phyloP scores from a whole-genome alignment of 768 basidiomycete genomes.

The Stropharia rugosoannulata region DNA sequence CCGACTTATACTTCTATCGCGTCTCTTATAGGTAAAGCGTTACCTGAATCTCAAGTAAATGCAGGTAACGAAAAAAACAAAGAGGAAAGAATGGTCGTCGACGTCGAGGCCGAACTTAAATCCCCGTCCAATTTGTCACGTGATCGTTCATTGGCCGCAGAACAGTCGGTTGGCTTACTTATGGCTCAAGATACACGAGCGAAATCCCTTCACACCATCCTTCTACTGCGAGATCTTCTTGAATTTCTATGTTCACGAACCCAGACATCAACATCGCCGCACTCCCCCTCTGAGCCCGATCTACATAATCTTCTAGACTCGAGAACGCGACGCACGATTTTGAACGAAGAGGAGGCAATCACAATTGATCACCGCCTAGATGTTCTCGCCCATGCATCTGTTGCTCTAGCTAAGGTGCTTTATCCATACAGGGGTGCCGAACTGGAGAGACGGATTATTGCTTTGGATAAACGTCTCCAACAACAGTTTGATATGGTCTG shows the following conservation, averaged over 20 bases:
- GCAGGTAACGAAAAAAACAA: neutral
- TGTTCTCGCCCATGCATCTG: slow-evolving; percentile 14
- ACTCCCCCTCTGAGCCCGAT: neutral
- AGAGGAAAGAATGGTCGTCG: neutral
- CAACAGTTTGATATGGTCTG: slow-evolving; percentile 12
- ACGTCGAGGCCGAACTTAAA: neutral
- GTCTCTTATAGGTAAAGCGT: neutral
- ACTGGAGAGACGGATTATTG: slow-evolving; percentile 9
- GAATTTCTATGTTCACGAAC: slow-evolving; percentile 9
- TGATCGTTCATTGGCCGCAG: neutral
- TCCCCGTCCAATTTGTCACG: neutral
- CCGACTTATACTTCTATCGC: neutral
- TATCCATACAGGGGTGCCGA: slow-evolving; percentile 13
- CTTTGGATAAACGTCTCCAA: slow-evolving; percentile 11
- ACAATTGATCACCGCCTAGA: slow-evolving; percentile 15
- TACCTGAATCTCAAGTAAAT: neutral
- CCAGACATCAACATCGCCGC: neutral
- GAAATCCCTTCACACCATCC: slow-evolving; percentile 13
- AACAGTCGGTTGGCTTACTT: slow-evolving; percentile 2
- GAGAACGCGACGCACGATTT: neutral
- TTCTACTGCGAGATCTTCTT: slow-evolving; percentile 12
- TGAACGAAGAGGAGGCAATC: slow-evolving; percentile 10
- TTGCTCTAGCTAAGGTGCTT: slow-evolving; percentile 15
- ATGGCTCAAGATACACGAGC: slow-evolving; percentile 7
- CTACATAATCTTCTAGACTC: neutral